A percentile compares a stretch with the other conserved stretches of the same genome.
Conservation (phyloP, 208 protist species). For the Wallacemonas sp. region DNA sequence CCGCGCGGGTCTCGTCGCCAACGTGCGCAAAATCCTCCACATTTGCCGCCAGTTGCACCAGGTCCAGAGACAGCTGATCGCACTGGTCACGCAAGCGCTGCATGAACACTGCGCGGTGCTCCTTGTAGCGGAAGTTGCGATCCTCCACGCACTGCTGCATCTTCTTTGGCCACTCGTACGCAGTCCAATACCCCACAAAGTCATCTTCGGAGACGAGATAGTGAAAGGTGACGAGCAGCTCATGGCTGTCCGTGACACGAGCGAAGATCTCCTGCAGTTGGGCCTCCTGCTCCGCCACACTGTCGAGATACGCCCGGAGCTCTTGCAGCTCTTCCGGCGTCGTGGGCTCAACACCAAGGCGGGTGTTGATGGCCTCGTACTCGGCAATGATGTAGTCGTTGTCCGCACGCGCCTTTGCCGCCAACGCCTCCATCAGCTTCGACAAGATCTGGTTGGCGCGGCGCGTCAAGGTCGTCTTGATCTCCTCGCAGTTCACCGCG, state of each 20-base stretch:
- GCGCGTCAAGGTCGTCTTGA: slow-evolving; percentile 71
- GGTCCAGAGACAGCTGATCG: slow-evolving; percentile 79
- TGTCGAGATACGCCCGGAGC: slow-evolving; percentile 77
- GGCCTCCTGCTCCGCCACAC: slow-evolving; percentile 68
- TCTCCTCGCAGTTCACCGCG: slow-evolving; percentile 83
- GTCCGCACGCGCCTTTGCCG: slow-evolving; percentile 54
- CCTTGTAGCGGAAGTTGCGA: slow-evolving; percentile 88
- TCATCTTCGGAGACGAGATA: slow-evolving; percentile 74
- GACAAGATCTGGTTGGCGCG: slow-evolving; percentile 60
- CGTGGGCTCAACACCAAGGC: slow-evolving; percentile 72
- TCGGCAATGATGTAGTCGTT: slow-evolving; percentile 55
- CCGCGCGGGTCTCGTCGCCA: slow-evolving; percentile 81
- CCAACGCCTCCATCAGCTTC: slow-evolving; percentile 75
- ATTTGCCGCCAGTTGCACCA: slow-evolving; percentile 75
- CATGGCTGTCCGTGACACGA: slow-evolving; percentile 74
- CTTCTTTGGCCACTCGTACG: slow-evolving; percentile 90
- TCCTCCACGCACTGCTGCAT: slow-evolving; percentile 90
- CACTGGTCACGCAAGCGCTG: slow-evolving; percentile 87
- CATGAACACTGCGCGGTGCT: slow-evolving; percentile 90
- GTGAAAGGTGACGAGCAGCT: slow-evolving; percentile 82
- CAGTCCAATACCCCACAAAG: slow-evolving; percentile 85
- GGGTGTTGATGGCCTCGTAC: slow-evolving; percentile 75
- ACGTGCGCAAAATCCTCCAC: slow-evolving; percentile 88
- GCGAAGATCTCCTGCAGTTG: slow-evolving; percentile 70
- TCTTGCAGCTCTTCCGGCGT: slow-evolving; percentile 92